Percentiles rank a stretch among this genome's conserved stretches.
Evolutionary conservation across 176 grass and related monocot species (phyloP).

Genomic region (Oryza rufipogon): DNA sequence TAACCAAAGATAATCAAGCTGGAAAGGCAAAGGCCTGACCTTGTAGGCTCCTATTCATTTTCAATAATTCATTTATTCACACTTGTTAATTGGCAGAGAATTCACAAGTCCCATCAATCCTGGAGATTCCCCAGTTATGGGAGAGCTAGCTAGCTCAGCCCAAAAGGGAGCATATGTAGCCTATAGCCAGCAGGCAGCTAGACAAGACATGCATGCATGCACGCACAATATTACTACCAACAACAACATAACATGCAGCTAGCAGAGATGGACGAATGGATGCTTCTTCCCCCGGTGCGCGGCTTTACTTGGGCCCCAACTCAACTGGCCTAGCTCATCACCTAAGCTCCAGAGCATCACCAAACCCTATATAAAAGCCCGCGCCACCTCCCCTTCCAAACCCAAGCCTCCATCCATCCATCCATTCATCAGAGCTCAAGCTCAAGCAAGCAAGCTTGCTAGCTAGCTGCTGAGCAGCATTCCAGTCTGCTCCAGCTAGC

Average conservation of each 20-base stretch:
- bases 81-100: not conserved
- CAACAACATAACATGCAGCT: too few species aligned
- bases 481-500: constrained; percentile 14
- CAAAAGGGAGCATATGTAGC: too few species aligned
- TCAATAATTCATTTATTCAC: not conserved
- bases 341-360: constrained; percentile 36
- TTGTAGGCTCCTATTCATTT: constrained; percentile 1
- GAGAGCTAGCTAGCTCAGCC: constrained; percentile 23
- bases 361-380: constrained; percentile 85
- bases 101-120: constrained; percentile 40
- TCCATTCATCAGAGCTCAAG: not conserved
- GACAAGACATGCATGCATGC: constrained; percentile 12
- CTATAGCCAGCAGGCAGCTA: not conserved
- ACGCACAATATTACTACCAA: not conserved
- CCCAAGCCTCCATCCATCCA: constrained; percentile 20
- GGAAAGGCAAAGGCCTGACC: constrained; percentile 13
- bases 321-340: constrained; percentile 5
- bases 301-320: not conserved
- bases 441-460: not conserved
- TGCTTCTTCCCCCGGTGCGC: not conserved
- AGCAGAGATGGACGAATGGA: too few species aligned
- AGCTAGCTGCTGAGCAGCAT: constrained; percentile 21
- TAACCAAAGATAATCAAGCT: too few species aligned
- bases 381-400: constrained; percentile 44
- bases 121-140: constrained; percentile 32